Conservation (phyloP, 768 basidiomycete species). For the Suillus decipiens region DNA sequence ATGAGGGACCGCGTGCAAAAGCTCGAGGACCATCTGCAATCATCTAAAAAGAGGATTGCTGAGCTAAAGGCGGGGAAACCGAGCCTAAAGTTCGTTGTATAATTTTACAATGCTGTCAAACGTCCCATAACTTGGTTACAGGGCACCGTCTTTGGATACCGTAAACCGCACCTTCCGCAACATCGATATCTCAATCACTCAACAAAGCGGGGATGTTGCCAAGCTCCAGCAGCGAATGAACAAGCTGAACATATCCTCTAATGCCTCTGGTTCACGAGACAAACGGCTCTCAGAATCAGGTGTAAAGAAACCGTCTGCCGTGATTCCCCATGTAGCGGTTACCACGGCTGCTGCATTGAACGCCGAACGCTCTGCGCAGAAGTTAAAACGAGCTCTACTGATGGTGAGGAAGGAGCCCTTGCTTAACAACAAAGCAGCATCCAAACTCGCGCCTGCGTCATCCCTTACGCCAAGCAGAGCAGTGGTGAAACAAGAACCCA, state of each 20-base stretch:
- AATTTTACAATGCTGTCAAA: background rate
- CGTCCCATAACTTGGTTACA: constrained; percentile 31
- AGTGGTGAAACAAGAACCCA: constrained; percentile 13
- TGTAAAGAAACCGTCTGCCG: constrained; percentile 40
- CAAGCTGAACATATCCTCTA: constrained; percentile 45
- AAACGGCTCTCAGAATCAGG: constrained; percentile 43
- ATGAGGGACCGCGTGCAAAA: constrained; percentile 75
- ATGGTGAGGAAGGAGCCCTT: constrained; percentile 62
- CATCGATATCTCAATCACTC: constrained; percentile 71
- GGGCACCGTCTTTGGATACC: constrained; percentile 83
- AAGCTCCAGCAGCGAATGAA: constrained; percentile 53
- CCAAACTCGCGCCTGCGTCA: constrained; percentile 21
- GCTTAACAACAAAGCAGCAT: constrained; percentile 56
- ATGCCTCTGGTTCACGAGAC: constrained; percentile 36
- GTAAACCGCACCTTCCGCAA: constrained; percentile 83
- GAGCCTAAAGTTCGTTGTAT: constrained; percentile 53
- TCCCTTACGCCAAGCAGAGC: constrained; percentile 33
- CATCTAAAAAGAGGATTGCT: constrained; percentile 68
- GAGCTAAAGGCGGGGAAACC: constrained; percentile 63
- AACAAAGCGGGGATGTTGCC: constrained; percentile 58
- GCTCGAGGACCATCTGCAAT: constrained; percentile 71
- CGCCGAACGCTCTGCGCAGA: constrained; percentile 72
- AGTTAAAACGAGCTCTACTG: constrained; percentile 69
- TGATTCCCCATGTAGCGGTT: constrained; percentile 67
- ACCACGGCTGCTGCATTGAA: constrained; percentile 82